Evolutionary conservation across 1,139 yeast genomes (phyloP).

Genomic region (Yamadazyma oceani): DNA sequence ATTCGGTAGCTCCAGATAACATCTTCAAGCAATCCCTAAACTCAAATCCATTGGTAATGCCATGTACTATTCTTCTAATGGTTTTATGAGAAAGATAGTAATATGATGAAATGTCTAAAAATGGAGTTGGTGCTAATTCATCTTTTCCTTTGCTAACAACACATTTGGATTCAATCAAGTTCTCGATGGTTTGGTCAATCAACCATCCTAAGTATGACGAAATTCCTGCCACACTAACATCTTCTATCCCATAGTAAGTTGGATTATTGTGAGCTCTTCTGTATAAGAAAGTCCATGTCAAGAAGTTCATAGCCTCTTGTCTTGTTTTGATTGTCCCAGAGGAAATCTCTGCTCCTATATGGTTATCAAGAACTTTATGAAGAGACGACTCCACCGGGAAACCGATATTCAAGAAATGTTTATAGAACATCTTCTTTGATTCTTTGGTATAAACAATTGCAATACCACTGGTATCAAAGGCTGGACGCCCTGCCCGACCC

Average conservation of each 20-base stretch:
- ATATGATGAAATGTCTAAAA: slow-evolving; percentile 81
- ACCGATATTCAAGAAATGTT: slow-evolving; percentile 90
- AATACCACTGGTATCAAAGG: slow-evolving; percentile 91
- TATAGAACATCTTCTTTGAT: slow-evolving; percentile 86
- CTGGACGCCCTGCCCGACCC: slow-evolving; percentile 97
- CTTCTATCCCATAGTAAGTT: slow-evolving; percentile 88
- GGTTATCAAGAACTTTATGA: slow-evolving; percentile 90
- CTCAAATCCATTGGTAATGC: slow-evolving; percentile 48
- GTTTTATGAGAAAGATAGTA: slow-evolving; percentile 94
- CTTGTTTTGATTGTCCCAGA: slow-evolving; percentile 80
- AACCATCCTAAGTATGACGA: slow-evolving; percentile 69
- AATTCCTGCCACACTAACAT: slow-evolving; percentile 62
- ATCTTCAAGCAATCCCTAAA: slow-evolving; percentile 72
- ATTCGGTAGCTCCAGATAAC: slow-evolving; percentile 81
- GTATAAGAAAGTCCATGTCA: slow-evolving; percentile 93
- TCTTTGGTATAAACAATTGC: slow-evolving; percentile 95
- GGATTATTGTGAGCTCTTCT: slow-evolving; percentile 96
- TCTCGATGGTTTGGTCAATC: slow-evolving; percentile 68
- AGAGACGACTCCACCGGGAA: slow-evolving; percentile 97
- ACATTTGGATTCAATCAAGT: slow-evolving; percentile 74
- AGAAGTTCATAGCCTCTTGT: slow-evolving; percentile 89
- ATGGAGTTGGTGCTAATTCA: slow-evolving; percentile 69
- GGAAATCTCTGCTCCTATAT: slow-evolving; percentile 93
- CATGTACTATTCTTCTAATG: slow-evolving; percentile 62
- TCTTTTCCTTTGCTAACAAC: slow-evolving; percentile 52